These are phyloP conservation scores for Penicillium sp. DNA, from an alignment of 2,329 filamentous ascomycete species.

Conservation along the genomic window DNA sequence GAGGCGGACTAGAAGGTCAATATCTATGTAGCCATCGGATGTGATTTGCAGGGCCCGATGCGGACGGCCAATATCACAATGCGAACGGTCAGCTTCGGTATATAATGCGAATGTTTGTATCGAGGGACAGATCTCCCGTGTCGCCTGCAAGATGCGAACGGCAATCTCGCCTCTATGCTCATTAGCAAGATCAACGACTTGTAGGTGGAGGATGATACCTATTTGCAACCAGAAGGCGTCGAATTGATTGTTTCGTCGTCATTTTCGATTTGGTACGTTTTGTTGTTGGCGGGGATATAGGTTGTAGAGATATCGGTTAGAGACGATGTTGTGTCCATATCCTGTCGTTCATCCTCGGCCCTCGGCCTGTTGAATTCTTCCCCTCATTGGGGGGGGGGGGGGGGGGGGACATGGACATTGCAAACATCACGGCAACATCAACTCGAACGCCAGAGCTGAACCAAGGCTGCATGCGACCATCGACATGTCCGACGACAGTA, in stretches of 20 bases:
- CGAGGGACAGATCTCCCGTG: slow-evolving; percentile 57
- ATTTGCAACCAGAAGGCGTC: slow-evolving; percentile 59
- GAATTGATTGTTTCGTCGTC: slow-evolving; percentile 41
- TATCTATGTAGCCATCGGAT: slow-evolving; percentile 60
- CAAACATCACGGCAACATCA: background rate
- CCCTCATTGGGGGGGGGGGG: slow-evolving; percentile 22
- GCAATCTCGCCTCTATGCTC: slow-evolving; percentile 66
- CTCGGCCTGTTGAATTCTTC: slow-evolving; percentile 29
- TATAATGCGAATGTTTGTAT: slow-evolving; percentile 63
- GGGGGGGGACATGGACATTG: background rate
- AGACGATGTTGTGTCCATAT: background rate
- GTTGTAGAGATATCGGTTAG: background rate
- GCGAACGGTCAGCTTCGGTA: slow-evolving; percentile 59
- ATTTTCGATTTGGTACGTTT: background rate
- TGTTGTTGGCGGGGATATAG: background rate
- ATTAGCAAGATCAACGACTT: background rate
- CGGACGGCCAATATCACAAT: slow-evolving; percentile 55
- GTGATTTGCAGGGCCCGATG: slow-evolving; percentile 56
- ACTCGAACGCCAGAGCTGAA: background rate
- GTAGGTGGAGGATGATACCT: slow-evolving; percentile 41
- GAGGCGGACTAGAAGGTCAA: slow-evolving; percentile 54
- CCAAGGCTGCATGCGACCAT: background rate
- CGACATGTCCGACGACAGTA: slow-evolving; percentile 24
- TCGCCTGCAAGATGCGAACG: slow-evolving; percentile 63
- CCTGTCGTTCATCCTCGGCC: background rate